Evolutionary conservation across 2,329 filamentous ascomycete species (phyloP), one percentile per base, ranked within the genome.

Genomic region (Capronia coronata): DNA sequence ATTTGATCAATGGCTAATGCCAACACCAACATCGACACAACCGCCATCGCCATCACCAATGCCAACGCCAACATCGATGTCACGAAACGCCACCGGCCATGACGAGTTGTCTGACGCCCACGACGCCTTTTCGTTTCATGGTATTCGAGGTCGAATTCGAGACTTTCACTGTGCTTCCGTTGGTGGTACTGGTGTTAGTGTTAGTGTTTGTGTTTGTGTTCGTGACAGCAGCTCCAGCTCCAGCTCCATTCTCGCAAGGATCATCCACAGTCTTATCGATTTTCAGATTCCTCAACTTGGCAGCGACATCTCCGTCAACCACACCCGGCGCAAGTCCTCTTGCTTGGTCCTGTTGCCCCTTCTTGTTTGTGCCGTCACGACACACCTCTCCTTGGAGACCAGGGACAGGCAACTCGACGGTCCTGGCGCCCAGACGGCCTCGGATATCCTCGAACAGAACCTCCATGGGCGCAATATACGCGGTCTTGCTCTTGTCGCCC

Each of bases 381-480:
- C 7, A 25, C 19, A 46, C 14, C 14, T 43, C 34, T 21, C 40
- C n/a, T n/a, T n/a, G n/a, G n/a, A n/a, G n/a, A n/a, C n/a, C 43
- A 2, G 53, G 49, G 13, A 55, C 46, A 23, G 55, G 55, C 22
- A 59, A 30, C 37, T 56, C 55, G 8, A 59, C 57, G 23, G 42
- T 48, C 9, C 44, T 23, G 11, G 52, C 59, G 23, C 54, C 56
- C 13, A 61, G 48, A 18, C 54, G 42, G 3, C 46, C 46, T 27
- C 49, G 54, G 46, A 97, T 94, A 62, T 97, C 91, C 22, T 84
- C 79, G 9, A 97, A 75, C 10, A 95, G 71, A 2, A 96, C 77
- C 49, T 96, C 87, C 91, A 97, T 97, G 0, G 91, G 91, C 54
- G 88, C 93, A 54, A 97, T 93, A 65, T 95, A 97, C 0, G 89